A percentile compares a stretch with the other conserved stretches of the same genome.
Evolutionary conservation across 2,329 filamentous ascomycete genomes (phyloP).

Genomic region (Ascochyta viciae-villosae): DNA sequence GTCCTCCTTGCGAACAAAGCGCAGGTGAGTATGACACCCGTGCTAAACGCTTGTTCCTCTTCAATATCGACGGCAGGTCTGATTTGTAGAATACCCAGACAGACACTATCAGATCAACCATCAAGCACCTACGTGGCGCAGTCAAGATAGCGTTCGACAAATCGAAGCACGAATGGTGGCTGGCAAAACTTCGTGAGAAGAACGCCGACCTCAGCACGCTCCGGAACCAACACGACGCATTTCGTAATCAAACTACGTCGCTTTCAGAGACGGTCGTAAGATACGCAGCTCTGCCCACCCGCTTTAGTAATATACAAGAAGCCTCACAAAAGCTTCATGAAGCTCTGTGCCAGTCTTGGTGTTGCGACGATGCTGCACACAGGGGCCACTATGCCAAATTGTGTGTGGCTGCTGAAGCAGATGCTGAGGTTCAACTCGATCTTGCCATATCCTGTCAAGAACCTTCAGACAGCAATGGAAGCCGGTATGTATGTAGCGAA

Average conservation of each 20-base stretch:
- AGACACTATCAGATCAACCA: constrained; percentile 23
- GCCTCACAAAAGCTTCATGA: constrained; percentile 33
- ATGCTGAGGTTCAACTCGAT: constrained; percentile 29
- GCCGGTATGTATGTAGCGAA: no score
- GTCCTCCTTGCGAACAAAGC: no score
- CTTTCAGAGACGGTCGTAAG: no score
- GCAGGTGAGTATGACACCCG: no score
- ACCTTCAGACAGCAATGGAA: not conserved
- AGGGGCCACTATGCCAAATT: constrained; percentile 33
- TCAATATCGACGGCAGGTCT: no score
- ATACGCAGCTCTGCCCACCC: constrained; percentile 14
- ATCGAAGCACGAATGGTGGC: constrained; percentile 22
- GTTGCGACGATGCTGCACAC: constrained; percentile 27
- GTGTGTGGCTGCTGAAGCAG: constrained; percentile 29
- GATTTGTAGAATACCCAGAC: no score
- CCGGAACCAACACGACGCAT: constrained; percentile 24
- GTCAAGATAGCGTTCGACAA: constrained; percentile 27
- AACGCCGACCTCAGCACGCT: constrained; percentile 29
- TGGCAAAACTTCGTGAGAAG: constrained; percentile 23
- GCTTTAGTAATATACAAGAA: constrained; percentile 17
- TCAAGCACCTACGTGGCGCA: constrained; percentile 22
- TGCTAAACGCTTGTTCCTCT: no score
- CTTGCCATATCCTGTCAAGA: constrained; percentile 34
- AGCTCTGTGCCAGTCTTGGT: constrained; percentile 32
- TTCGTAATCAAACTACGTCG: constrained; percentile 17